Base-by-base conservation (phyloP, 108 stramenopile species). In the Stephanodiscus triporus region DNA sequence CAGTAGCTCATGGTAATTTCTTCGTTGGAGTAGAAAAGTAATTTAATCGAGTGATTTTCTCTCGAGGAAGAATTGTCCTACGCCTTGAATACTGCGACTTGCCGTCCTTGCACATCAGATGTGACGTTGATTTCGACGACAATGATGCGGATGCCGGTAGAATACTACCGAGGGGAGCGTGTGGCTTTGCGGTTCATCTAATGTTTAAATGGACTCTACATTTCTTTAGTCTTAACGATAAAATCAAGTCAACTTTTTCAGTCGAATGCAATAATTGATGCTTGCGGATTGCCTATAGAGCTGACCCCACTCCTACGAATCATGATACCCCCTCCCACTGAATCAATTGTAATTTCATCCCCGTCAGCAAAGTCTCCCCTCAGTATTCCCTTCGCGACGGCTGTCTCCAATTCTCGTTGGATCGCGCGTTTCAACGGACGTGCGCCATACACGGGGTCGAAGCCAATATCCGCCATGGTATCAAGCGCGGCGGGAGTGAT, bases 381-480 rank as follows among this genome's bases (percentile, higher is more conserved):
- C 58, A 95, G 73, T 63, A 95, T 91, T 50, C 90, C 91, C 72
- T 92, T 89, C 22, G 98, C 96, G 22, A 97, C 70, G 0, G 85
- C 80, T 1, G 95, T 99, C 80, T 99, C 98, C 62, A 99, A 88
- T 80, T 97, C 96, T 42, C 97, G 86, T 68, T 97, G 98, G 59
- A 99, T 97, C n/a, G 96, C 86, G 29, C 98, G 87, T 82, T 98
- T 99, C 43, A 99, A 77, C 29, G 98, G 98, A 30, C 98, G 81
- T 29, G 98, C 98, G 27, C 98, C 98, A 68, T 94, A 99, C 6
- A 87, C 84, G 38, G 97, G 96, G 76, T 99, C 98, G 67, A 90
- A 97, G 14, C 98, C 97, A 68, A 94, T 81, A 27, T 92, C 90
- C 16, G 89, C 78, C 57, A 96, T 70, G 57, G 85, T 84, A 65